Percentiles rank a stretch among this genome's conserved stretches.
Evolutionary conservation across 768 basidiomycete species (phyloP).

Genomic region (Gymnopilus dilepis): DNA sequence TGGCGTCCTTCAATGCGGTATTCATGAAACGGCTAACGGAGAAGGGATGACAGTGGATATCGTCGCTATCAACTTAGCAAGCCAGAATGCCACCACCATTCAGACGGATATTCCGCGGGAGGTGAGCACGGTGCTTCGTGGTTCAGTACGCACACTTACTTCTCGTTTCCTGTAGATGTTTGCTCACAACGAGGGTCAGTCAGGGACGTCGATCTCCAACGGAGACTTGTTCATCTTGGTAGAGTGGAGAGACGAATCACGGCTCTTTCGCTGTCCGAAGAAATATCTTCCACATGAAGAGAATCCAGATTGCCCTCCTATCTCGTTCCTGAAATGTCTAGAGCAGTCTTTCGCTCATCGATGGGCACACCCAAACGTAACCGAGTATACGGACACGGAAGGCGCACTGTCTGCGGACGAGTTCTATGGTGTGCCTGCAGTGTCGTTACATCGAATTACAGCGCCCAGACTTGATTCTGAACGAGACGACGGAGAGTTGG

Average conservation of each 20-base stretch:
- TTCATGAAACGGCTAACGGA: background rate
- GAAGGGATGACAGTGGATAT: slow-evolving; percentile 19
- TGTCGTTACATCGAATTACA: slow-evolving; percentile 21
- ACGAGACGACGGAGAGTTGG: background rate
- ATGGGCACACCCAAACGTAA: background rate
- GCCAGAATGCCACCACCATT: slow-evolving; percentile 22
- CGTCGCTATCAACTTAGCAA: slow-evolving; percentile 27
- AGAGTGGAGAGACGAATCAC: slow-evolving; percentile 18
- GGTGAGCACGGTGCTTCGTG: slow-evolving; percentile 3
- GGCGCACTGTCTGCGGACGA: slow-evolving; percentile 28
- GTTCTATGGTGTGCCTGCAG: slow-evolving; percentile 25
- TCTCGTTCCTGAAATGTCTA: slow-evolving; percentile 11
- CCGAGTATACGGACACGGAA: slow-evolving; percentile 11
- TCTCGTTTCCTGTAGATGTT: slow-evolving; percentile 9
- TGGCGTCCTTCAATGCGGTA: slow-evolving; percentile 28
- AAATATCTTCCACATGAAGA: slow-evolving; percentile 24
- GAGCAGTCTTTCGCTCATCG: background rate
- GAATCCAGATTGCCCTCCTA: slow-evolving; percentile 21
- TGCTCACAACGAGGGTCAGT: slow-evolving; percentile 16
- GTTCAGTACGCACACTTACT: background rate
- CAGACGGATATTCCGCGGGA: slow-evolving; percentile 24
- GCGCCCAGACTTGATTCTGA: background rate
- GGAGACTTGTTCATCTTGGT: slow-evolving; percentile 28
- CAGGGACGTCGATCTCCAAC: slow-evolving; percentile 28
- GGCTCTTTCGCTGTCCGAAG: slow-evolving; percentile 23